A percentile compares a stretch with the other conserved stretches of the same genome.
Evolutionary conservation across 1,139 yeast species (phyloP).

Genomic region (Yamadazyma atmosphaerica): DNA sequence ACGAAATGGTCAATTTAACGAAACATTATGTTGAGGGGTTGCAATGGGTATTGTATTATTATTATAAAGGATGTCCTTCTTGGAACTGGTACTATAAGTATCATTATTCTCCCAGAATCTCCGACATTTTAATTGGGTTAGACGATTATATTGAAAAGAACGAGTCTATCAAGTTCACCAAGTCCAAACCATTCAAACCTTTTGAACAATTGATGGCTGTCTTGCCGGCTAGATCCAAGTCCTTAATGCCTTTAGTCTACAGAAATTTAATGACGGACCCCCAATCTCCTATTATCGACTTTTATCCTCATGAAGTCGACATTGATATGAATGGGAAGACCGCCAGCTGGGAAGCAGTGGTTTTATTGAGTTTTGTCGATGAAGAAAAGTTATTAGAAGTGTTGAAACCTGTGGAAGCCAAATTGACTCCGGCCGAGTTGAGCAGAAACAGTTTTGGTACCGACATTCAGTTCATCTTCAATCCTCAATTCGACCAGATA

Average conservation of each 20-base stretch:
- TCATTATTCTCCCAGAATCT: slow-evolving; percentile 91
- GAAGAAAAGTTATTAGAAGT: slow-evolving; percentile 71
- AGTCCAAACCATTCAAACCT: slow-evolving; percentile 83
- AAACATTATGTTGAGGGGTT: slow-evolving; percentile 88
- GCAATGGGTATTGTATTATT: slow-evolving; percentile 93
- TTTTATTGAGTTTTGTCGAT: slow-evolving; percentile 91
- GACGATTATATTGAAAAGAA: slow-evolving; percentile 43
- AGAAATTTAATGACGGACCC: slow-evolving; percentile 88
- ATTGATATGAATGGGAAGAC: slow-evolving; percentile 93
- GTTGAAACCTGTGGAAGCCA: slow-evolving; percentile 61
- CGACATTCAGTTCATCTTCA: slow-evolving; percentile 66
- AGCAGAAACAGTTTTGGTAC: slow-evolving; percentile 73
- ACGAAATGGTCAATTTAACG: slow-evolving; percentile 60
- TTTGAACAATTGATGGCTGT: slow-evolving; percentile 98
- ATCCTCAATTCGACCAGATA: slow-evolving; percentile 71
- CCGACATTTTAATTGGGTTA: slow-evolving; percentile 76
- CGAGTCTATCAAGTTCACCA: slow-evolving; percentile 58
- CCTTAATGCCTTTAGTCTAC: slow-evolving; percentile 74
- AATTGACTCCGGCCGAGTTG: slow-evolving; percentile 67
- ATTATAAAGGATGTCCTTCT: slow-evolving; percentile 85
- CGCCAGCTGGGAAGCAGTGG: slow-evolving; percentile 98
- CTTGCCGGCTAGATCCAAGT: slow-evolving; percentile 86
- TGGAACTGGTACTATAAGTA: slow-evolving; percentile 94
- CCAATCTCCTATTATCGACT: slow-evolving; percentile 83
- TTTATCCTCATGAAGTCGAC: slow-evolving; percentile 87